Percentiles rank a stretch among this genome's conserved stretches.
phyloP scores from a whole-genome alignment of 129 eudicot genomes.

The Flaveria robusta region DNA sequence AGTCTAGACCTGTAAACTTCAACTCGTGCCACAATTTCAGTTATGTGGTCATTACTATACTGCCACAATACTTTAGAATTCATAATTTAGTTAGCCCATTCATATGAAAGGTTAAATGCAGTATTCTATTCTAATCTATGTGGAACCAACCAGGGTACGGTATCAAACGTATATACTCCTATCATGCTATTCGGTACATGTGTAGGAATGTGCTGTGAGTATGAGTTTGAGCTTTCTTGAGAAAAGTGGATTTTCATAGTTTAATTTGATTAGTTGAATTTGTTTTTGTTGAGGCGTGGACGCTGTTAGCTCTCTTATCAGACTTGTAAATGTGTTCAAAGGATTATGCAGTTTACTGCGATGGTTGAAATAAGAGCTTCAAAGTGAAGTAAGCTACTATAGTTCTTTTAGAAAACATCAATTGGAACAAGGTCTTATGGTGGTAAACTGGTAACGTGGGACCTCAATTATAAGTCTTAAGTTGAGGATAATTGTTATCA shows the following conservation, averaged over 20 bases:
- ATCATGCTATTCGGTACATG: slow-evolving; percentile 9
- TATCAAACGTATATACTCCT: not conserved
- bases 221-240: not conserved
- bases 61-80: not conserved
- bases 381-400: not conserved
- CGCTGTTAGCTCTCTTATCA: not conserved
- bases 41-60: not conserved
- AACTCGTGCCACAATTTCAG: too few species aligned
- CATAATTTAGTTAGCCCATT: not conserved
- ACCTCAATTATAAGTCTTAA: not conserved
- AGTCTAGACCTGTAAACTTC: not conserved
- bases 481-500: not conserved
- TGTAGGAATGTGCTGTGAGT: slow-evolving; percentile 4
- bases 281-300: not conserved
- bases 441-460: not conserved
- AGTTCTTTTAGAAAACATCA: not conserved
- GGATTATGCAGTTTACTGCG: not conserved
- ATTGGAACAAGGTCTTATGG: not conserved
- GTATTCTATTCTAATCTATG: not conserved
- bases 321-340: not conserved
- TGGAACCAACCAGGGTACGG: not conserved
- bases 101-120: not conserved
- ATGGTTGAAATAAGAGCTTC: not conserved
- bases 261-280: not conserved
- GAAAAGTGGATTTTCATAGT: not conserved